A percentile compares a stretch with the other conserved stretches of the same genome.
Evolutionary conservation across 2,329 filamentous ascomycete genomes (phyloP).

Genomic region (Aspergillus fijiensis): DNA sequence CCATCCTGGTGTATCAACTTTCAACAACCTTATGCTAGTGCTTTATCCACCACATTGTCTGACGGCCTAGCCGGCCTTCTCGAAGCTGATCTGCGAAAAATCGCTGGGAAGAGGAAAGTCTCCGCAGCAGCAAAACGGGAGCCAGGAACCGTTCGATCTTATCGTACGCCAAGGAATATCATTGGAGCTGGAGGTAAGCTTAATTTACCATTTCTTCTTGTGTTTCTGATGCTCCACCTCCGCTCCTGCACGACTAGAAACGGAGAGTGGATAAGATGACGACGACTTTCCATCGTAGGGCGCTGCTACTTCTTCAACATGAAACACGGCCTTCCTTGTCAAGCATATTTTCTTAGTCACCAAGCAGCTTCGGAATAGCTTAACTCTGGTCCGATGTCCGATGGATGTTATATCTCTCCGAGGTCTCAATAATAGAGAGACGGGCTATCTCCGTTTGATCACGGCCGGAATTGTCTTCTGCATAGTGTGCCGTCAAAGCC

Average conservation of each 20-base stretch:
- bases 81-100: background rate
- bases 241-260: background rate
- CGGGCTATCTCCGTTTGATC: too few relatives aligned
- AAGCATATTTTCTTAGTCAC: background rate
- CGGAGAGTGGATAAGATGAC: background rate
- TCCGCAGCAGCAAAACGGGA: background rate
- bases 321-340: background rate
- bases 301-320: background rate
- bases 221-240: background rate
- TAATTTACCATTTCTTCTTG: constrained; percentile 1
- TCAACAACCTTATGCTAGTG: background rate
- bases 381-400: background rate
- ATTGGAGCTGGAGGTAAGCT: background rate
- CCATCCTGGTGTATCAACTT: background rate
- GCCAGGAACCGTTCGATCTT: background rate
- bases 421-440: too few relatives aligned
- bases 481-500: too few relatives aligned
- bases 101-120: constrained; percentile 2
- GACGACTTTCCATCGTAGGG: background rate
- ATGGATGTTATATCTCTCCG: background rate
- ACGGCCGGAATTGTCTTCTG: too few relatives aligned
- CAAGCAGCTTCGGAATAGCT: background rate
- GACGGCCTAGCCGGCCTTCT: background rate
- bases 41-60: background rate
- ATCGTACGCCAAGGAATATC: background rate